Evolutionary conservation across 164 flowering plant species (phyloP), one percentile per base, ranked within the genome.

Genomic region (Piper betle): DNA sequence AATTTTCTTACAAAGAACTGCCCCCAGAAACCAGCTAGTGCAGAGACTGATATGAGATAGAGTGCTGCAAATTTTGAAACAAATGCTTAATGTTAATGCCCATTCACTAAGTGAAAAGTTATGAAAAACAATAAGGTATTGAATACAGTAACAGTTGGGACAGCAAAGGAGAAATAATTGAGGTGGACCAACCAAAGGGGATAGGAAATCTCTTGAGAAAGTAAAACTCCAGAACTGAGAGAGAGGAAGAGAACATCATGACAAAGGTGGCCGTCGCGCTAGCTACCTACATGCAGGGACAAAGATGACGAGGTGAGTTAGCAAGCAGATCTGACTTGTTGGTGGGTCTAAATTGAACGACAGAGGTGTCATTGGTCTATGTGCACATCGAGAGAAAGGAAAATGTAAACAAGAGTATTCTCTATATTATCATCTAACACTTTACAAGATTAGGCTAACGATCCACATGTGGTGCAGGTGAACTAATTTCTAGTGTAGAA

Each of bases 191-290:
- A 93, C 98, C 98, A 54, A 76, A 87, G 2, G 98, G 86, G 25
- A 93, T 81, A 0, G 98, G 98, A 65, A 93, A 93, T 68, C 98
- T 83, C 73, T 83, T 80, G 69, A 93, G 88, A 43, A 93, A 79
- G 74, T 93, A 89, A 66, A 93, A 89, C 74, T 93, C 98, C 40
- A 93, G 86, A 57, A 93, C 98, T 0, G 98, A 93, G 25, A 93
- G 70, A n/a, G 98, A 93, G 42, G 98, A 87, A 39, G 98, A 93
- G 75, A 80, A 93, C 93, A 90, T 76, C 98, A 93, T 93, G 70
- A 87, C 97, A 68, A 93, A 93, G n/a, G 98, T 87, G 33, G 98
- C 97, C 39, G 98, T 93, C 3, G 98, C 96, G 58, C 98, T 92
- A 1, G 96, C 96, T 20, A 91, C 96, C 96, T 91, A 74, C 41